Base-by-base conservation (phyloP, 495 filamentous ascomycete species). In the Penicillium longicatenatum region DNA sequence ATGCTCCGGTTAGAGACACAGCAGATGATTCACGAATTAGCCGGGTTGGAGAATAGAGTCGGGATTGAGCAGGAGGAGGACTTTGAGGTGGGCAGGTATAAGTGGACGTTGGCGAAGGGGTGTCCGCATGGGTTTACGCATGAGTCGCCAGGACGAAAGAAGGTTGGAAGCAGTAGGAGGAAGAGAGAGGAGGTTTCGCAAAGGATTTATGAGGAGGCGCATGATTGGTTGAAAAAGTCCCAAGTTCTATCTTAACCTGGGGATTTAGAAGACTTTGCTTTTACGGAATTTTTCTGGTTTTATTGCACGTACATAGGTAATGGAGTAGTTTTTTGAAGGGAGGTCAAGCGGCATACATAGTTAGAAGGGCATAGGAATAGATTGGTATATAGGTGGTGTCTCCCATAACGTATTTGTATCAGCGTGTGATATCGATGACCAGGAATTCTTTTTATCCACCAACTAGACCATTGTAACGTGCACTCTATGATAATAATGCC, bases 1-100 rank as follows among this genome's bases (percentile, higher is more conserved):
- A 64, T 69, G 55, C 48, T 71, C 21, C 63, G 72, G 14, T 35
- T 66, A 17, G 69, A 71, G 58, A 50, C 69, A 14, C 68, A 73
- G 59, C 35, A 54, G 22, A 76, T 74, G 71, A 70, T 71, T 19
- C 62, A 73, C 52, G 56, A 54, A 11, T 60, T 73, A 33, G 73
- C 71, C 9, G 61, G 62, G 14, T 41, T 63, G 26, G 68, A 63
- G 24, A 52, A 43, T 35, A 44, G 42, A 44, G 19, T 9, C 22
- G 49, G 39, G 48, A 50, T 51, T 5, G 55, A 69, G 17, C 54
- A 64, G 51, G 61, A 64, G 50, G 57, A 59, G 21, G 47, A 44
- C 33, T 67, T 69, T 54, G 68, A 70, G 45, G 50, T 47, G 20
- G 68, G 63, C 4, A 63, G 21, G 44, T 67, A 69, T 56, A 71